Conservation (phyloP, 2,329 filamentous ascomycete genomes). For the Coleophoma crateriformis region DNA sequence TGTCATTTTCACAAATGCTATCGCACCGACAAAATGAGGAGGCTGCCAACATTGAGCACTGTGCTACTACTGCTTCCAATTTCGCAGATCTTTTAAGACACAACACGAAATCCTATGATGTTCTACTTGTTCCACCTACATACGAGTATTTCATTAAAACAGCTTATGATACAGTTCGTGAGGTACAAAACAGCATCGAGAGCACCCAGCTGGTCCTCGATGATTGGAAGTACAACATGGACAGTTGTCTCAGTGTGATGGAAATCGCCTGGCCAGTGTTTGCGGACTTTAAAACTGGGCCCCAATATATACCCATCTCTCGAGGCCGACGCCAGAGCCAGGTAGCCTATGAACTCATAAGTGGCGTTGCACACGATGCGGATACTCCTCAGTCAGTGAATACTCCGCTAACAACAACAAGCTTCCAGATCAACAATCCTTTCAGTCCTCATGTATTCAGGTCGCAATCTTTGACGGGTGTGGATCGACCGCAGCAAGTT, state of each 20-base stretch:
- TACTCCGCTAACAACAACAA: slow-evolving; percentile 17
- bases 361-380: slow-evolving; percentile 11
- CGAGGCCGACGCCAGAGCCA: slow-evolving; percentile 18
- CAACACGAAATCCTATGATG: slow-evolving; percentile 34
- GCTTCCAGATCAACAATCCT: slow-evolving; percentile 12
- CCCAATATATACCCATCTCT: slow-evolving; percentile 7
- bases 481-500: slow-evolving; percentile 5
- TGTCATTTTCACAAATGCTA: slow-evolving; percentile 19
- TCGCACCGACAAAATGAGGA: slow-evolving; percentile 11
- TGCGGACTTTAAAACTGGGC: slow-evolving; percentile 14
- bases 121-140: slow-evolving; percentile 32
- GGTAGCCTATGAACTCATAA: slow-evolving; percentile 22
- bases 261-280: slow-evolving; percentile 23
- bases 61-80: slow-evolving; percentile 29
- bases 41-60: slow-evolving; percentile 19
- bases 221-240: slow-evolving; percentile 23
- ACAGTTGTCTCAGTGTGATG: slow-evolving; percentile 20
- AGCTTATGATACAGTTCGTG: slow-evolving; percentile 24
- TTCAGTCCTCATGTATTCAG: slow-evolving; percentile 15
- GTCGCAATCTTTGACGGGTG: slow-evolving; percentile 4
- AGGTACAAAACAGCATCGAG: slow-evolving; percentile 21
- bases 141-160: slow-evolving; percentile 33
- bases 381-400: slow-evolving; percentile 16
- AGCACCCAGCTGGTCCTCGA: slow-evolving; percentile 20
- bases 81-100: slow-evolving; percentile 28